Base-by-base conservation (phyloP, 2,329 filamentous ascomycete species). In the Xylariales sp. region DNA sequence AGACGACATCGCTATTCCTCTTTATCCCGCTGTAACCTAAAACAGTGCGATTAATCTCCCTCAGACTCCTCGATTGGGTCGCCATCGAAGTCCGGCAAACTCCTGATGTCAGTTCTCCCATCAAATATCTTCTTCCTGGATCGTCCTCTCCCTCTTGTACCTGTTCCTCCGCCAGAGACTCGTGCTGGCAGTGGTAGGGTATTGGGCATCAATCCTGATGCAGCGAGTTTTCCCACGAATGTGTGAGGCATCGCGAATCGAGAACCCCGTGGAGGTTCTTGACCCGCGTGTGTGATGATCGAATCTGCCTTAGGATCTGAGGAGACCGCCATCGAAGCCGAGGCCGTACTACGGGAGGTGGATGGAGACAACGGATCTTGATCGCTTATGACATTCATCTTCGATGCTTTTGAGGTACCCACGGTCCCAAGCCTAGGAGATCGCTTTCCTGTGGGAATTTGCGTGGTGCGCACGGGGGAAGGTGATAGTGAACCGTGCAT, bases 401-500 rank as follows among this genome's bases (percentile, higher is more conserved):
- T 27, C 24, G n/a, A n/a, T 8, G 8, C 8, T 27, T 27, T 27
- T 27, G 24, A 27, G 24, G 24, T n/a, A 27, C 24, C n/a, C 8
- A n/a, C n/a, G 8, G 24, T 8, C 24, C 8, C 24, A 27, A 27
- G 6, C 32, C 9, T 14, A 16, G 9, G 15, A 18, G 18, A 7
- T 14, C 14, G 6, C 14, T 35, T 15, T 18, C 2, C 14, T 14
- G 15, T 29, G 21, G 7, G 21, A 15, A 5, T 29, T 28, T 28
- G 21, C 14, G 19, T 36, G 20, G 10, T 4, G 14, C 18, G 9
- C 28, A 19, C 33, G 9, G 15, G 4, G n/a, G 40, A 27, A 14
- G 51, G 51, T 22, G 21, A 24, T 10, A 24, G 19, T 7, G 55
- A 51, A 11, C 46, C 49, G 31, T 50, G 43, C 15, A 45, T 55